Conservation (phyloP, 768 basidiomycete genomes). For the Serendipita vermifera region DNA sequence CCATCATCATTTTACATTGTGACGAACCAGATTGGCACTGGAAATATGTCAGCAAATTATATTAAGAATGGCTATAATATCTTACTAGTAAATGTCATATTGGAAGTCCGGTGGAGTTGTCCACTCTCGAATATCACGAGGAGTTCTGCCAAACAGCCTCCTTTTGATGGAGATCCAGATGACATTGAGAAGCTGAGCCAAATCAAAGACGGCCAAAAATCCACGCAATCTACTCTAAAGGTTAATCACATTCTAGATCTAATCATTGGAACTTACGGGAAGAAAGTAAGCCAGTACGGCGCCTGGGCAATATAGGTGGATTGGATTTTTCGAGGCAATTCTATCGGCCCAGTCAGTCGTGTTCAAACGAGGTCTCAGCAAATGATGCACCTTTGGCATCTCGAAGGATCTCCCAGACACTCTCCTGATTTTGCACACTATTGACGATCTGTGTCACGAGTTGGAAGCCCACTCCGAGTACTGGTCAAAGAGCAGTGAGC, state of each 20-base stretch:
- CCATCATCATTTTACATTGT: slow-evolving; percentile 17
- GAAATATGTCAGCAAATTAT: background rate
- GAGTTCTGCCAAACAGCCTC: slow-evolving; percentile 73
- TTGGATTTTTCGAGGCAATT: slow-evolving; percentile 60
- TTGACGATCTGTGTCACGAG: slow-evolving; percentile 36
- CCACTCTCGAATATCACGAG: slow-evolving; percentile 80
- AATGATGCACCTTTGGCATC: slow-evolving; percentile 31
- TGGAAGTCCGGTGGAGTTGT: slow-evolving; percentile 85
- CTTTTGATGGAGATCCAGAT: slow-evolving; percentile 77
- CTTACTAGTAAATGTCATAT: slow-evolving; percentile 73
- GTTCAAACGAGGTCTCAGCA: slow-evolving; percentile 5
- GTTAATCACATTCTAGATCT: background rate
- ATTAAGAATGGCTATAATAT: slow-evolving; percentile 14
- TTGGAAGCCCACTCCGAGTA: slow-evolving; percentile 17
- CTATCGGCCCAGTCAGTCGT: slow-evolving; percentile 25
- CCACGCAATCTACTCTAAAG: slow-evolving; percentile 59
- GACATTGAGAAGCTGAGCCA: slow-evolving; percentile 90
- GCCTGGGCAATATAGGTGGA: slow-evolving; percentile 82
- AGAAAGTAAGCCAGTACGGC: slow-evolving; percentile 87
- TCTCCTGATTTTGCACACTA: slow-evolving; percentile 25
- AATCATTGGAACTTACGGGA: slow-evolving; percentile 50
- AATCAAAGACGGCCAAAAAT: slow-evolving; percentile 86
- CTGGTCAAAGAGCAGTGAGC: slow-evolving; percentile 19
- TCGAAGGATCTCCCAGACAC: slow-evolving; percentile 34
- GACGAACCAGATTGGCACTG: slow-evolving; percentile 46